These are phyloP conservation scores for Trichoderma lentiforme DNA, from an alignment of 2,329 filamentous ascomycete genomes.

Conservation along the genomic window DNA sequence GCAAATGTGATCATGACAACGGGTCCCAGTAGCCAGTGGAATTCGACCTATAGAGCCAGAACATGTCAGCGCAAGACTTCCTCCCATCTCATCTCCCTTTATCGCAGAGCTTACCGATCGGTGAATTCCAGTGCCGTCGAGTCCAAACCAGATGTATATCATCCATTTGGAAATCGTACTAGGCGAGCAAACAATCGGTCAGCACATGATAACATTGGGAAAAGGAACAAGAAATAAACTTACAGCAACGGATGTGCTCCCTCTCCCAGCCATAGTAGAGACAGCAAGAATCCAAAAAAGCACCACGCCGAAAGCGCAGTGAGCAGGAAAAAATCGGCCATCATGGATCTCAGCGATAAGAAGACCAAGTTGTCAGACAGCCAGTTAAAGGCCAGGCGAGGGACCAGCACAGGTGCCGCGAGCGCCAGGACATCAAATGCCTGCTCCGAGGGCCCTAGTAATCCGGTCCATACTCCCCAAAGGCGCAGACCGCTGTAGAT, in stretches of 20 bases:
- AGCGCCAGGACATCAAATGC: slow-evolving; percentile 77
- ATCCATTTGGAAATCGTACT: slow-evolving; percentile 83
- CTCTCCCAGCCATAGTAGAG: slow-evolving; percentile 73
- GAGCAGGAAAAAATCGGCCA: slow-evolving; percentile 78
- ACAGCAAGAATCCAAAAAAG: slow-evolving; percentile 76
- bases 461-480: slow-evolving; percentile 54
- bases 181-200: background rate
- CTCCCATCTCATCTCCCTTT: background rate
- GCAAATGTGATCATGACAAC: slow-evolving; percentile 79
- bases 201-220: background rate
- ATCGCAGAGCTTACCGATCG: slow-evolving; percentile 42
- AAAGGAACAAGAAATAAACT: slow-evolving; percentile 21
- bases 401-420: slow-evolving; percentile 73
- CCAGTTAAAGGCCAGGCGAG: slow-evolving; percentile 76
- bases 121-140: slow-evolving; percentile 67
- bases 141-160: slow-evolving; percentile 89
- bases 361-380: slow-evolving; percentile 84
- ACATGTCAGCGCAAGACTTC: background rate
- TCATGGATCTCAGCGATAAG: slow-evolving; percentile 76
- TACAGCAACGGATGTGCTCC: slow-evolving; percentile 57
- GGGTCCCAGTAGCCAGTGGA: slow-evolving; percentile 77
- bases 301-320: slow-evolving; percentile 77
- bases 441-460: slow-evolving; percentile 54
- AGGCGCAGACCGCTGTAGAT: slow-evolving; percentile 66
- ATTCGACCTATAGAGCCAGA: slow-evolving; percentile 51